Percentiles rank a stretch among this genome's conserved stretches.
phyloP scores from a whole-genome alignment of 768 basidiomycete genomes.

The Tephrocybe sp. region DNA sequence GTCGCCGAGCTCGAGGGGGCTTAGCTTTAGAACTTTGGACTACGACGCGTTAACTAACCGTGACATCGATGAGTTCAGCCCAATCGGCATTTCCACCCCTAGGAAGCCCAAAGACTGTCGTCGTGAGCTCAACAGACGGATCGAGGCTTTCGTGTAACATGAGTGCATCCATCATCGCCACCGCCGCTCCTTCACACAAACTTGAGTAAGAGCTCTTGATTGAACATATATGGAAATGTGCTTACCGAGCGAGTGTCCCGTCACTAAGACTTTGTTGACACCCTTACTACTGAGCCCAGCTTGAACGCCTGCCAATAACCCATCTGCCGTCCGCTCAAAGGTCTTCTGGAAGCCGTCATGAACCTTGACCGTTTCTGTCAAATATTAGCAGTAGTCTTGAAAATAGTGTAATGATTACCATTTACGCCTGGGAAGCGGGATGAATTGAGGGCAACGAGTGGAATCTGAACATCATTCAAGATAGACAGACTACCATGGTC shows the following conservation, averaged over 20 bases:
- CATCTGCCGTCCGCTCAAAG: conserved; percentile 37
- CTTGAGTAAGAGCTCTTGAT: background rate
- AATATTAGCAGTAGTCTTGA: background rate
- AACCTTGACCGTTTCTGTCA: conserved; percentile 31
- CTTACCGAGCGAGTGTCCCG: conserved; percentile 44
- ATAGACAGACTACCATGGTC: conserved; percentile 36
- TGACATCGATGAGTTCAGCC: conserved; percentile 41
- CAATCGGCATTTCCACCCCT: conserved; percentile 44
- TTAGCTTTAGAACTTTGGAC: background rate
- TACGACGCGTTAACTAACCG: conserved; percentile 17
- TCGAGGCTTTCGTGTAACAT: conserved; percentile 38
- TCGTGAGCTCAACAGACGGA: conserved; percentile 29
- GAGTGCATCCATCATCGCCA: conserved; percentile 45
- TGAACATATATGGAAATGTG: background rate
- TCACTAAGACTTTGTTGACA: conserved; percentile 33
- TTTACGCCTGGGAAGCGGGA: conserved; percentile 29
- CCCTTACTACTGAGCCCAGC: conserved; percentile 26
- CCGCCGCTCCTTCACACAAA: conserved; percentile 34
- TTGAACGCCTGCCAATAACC: conserved; percentile 29
- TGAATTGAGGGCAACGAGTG: conserved; percentile 25
- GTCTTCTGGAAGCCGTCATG: conserved; percentile 41
- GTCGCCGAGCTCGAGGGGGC: conserved; percentile 20
- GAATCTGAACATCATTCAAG: conserved; percentile 34
- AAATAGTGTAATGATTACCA: conserved; percentile 13
- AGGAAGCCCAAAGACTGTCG: conserved; percentile 42